phyloP scores from a whole-genome alignment of 2,329 filamentous ascomycete species.

The Cryoendolithus antarcticus region DNA sequence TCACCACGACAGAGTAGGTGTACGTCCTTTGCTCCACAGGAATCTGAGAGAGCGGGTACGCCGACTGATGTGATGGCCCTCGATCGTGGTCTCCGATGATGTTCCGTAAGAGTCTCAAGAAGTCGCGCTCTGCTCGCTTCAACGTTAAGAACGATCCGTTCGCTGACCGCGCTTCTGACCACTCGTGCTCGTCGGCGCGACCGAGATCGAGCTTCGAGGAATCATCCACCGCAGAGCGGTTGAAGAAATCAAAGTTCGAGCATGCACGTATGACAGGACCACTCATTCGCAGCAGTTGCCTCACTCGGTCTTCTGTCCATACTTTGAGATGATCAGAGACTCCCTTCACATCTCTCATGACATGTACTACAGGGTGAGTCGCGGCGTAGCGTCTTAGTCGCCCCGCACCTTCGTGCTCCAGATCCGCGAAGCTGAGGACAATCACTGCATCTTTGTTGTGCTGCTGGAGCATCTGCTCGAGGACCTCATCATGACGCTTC shows the following conservation, averaged over 20 bases:
- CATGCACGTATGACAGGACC: slow-evolving; percentile 50
- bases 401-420: slow-evolving; percentile 51
- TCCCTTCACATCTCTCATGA: slow-evolving; percentile 52
- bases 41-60: slow-evolving; percentile 52
- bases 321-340: slow-evolving; percentile 49
- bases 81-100: slow-evolving; percentile 43
- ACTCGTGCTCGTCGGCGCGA: slow-evolving; percentile 19
- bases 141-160: slow-evolving; percentile 53
- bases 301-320: slow-evolving; percentile 43
- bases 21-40: slow-evolving; percentile 49
- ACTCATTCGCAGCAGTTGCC: slow-evolving; percentile 46
- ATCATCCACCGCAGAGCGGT: slow-evolving; percentile 40
- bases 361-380: slow-evolving; percentile 58
- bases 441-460: slow-evolving; percentile 53
- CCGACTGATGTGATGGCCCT: slow-evolving; percentile 46
- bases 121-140: slow-evolving; percentile 56
- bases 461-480: slow-evolving; percentile 47
- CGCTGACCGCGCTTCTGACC: slow-evolving; percentile 16
- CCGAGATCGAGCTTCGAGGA: background rate
- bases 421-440: slow-evolving; percentile 56
- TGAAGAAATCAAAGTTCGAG: slow-evolving; percentile 67
- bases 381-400: slow-evolving; percentile 50
- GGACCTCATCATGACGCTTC: slow-evolving; percentile 47
- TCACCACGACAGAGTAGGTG: slow-evolving; percentile 55
- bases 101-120: slow-evolving; percentile 55